Percentiles rank a stretch among this genome's conserved stretches.
Conservation (phyloP, 176 grass and related monocot species). For the Oropetium thomaeum region DNA sequence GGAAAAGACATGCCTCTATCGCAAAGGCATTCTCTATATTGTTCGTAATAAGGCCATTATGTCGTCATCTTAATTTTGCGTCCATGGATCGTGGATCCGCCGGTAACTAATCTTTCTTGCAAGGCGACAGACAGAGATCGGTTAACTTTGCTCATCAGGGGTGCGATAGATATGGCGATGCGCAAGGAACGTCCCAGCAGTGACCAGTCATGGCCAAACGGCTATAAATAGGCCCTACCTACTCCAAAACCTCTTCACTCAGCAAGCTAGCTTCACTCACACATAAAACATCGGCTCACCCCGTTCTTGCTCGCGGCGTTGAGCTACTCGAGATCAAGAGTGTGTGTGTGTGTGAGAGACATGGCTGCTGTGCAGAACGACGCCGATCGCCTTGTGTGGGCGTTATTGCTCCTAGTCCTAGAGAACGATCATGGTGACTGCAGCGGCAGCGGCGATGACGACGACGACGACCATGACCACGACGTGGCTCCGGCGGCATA, state of each 20-base stretch:
- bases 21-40: background rate
- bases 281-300: background rate
- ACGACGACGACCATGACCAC: conserved; percentile 19
- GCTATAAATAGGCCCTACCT: background rate
- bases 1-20: background rate
- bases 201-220: background rate
- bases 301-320: background rate
- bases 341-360: background rate
- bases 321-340: background rate
- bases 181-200: background rate
- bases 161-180: background rate
- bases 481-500: conserved; percentile 49
- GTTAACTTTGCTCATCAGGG: background rate
- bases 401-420: conserved; percentile 2
- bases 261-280: background rate
- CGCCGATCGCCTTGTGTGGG: conserved; percentile 3
- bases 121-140: too few species aligned
- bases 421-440: background rate
- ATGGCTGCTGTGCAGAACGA: conserved; percentile 6
- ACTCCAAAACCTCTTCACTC: background rate
- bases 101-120: background rate
- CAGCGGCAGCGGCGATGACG: conserved; percentile 16
- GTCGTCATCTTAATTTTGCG: background rate
- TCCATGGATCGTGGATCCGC: background rate
- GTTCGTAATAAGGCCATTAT: background rate